phyloP scores from a whole-genome alignment of 176 grass and related monocot genomes.

The Puccinellia tenuiflora region DNA sequence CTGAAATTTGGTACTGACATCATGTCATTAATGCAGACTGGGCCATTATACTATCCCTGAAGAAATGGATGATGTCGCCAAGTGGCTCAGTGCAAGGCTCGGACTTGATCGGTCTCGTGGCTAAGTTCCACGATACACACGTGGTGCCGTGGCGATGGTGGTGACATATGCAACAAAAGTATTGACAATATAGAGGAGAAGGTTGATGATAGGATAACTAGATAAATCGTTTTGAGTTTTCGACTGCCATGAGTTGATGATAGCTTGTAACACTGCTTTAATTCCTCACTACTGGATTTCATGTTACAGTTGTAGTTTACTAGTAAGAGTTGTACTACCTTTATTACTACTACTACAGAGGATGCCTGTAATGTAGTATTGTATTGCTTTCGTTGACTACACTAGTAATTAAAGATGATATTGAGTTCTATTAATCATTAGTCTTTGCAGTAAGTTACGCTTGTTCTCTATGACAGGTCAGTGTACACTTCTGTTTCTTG shows the following conservation, averaged over 20 bases:
- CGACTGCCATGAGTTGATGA: conserved; percentile 12
- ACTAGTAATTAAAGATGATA: conserved; percentile 24
- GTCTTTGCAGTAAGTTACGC: not conserved
- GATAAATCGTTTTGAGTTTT: conserved; percentile 7
- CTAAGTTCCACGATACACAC: conserved; percentile 8
- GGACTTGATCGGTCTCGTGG: conserved; percentile 56
- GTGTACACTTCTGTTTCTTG: not conserved
- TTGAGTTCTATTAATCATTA: not conserved
- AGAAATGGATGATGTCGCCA: conserved; percentile 92
- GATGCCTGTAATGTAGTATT: conserved; percentile 32
- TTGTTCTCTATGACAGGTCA: not conserved
- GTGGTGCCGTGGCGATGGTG: conserved; percentile 5
- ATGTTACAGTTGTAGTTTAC: conserved; percentile 32
- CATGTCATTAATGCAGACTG: conserved; percentile 41
- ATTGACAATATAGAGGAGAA: conserved; percentile 42
- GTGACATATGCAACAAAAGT: conserved; percentile 16
- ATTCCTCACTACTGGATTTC: conserved; percentile 28
- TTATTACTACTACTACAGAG: conserved; percentile 16
- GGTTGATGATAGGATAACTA: conserved; percentile 28
- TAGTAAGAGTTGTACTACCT: conserved; percentile 14
- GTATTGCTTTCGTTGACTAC: conserved; percentile 38
- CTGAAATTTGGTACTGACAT: not conserved
- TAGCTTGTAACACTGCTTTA: conserved; percentile 38
- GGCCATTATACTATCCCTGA: conserved; percentile 92
- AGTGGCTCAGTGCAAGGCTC: conserved; percentile 71